A percentile compares a stretch with the other conserved stretches of the same genome.
Conservation (phyloP, 257 asterid genomes). For the Cinchona pubescens region DNA sequence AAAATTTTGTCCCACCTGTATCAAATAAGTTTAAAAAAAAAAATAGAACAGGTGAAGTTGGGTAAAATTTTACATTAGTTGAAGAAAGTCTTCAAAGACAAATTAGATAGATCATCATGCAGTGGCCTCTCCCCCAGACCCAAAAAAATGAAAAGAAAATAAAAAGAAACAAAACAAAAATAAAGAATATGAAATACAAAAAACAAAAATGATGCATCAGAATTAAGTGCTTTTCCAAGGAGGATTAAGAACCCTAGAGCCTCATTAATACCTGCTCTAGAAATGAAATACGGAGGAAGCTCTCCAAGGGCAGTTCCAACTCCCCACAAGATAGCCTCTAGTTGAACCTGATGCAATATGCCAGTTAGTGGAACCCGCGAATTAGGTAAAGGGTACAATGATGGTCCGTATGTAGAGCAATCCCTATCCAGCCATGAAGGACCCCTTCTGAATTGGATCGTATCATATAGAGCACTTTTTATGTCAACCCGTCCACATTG, state of each 20-base stretch:
- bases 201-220: neutral
- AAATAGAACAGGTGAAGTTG: neutral
- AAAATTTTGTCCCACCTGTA: neutral
- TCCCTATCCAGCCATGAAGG: constrained; percentile 40
- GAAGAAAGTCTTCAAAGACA: neutral
- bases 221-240: neutral
- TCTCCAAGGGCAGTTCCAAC: constrained; percentile 42
- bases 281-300: constrained; percentile 40
- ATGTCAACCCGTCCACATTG: constrained; percentile 38
- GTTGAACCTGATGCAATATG: constrained; percentile 34
- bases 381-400: constrained; percentile 21
- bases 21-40: neutral
- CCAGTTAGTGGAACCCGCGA: constrained; percentile 33
- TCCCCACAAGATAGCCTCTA: constrained; percentile 38
- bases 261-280: constrained; percentile 32
- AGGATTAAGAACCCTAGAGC: neutral
- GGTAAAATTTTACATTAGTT: neutral
- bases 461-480: constrained; percentile 34
- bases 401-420: constrained; percentile 28
- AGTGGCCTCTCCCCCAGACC: neutral
- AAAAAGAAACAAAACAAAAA: neutral
- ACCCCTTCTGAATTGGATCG: constrained; percentile 34
- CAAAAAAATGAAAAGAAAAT: neutral
- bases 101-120: neutral
- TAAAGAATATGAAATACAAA: neutral